Percentiles rank a stretch among this genome's conserved stretches.
These are phyloP conservation scores for Cetradonia linearis DNA, from an alignment of 495 filamentous ascomycete species.

Conservation along the genomic window DNA sequence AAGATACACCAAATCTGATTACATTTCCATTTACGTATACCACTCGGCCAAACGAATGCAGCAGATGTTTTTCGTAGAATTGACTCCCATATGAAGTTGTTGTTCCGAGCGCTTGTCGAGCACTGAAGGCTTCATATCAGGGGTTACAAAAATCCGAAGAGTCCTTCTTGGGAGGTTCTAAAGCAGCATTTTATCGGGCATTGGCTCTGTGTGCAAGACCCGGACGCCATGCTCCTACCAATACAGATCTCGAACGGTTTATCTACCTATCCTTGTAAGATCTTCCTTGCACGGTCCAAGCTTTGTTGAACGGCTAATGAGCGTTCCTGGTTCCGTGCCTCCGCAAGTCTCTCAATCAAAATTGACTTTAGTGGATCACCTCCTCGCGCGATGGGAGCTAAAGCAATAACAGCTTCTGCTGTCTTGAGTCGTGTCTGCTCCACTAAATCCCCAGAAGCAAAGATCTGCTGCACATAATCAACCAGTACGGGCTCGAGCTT, in stretches of 20 bases:
- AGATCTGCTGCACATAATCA: slow-evolving; percentile 16
- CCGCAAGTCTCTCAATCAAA: slow-evolving; percentile 15
- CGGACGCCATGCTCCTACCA: not conserved
- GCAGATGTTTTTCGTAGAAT: too few species aligned
- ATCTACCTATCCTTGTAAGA: not conserved
- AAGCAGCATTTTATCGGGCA: not conserved
- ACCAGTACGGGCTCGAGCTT: slow-evolving; percentile 15
- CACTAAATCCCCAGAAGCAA: slow-evolving; percentile 18
- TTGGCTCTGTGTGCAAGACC: not conserved
- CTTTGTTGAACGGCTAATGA: slow-evolving; percentile 20
- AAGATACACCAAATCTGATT: too few species aligned
- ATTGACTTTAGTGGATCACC: slow-evolving; percentile 4
- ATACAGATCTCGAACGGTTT: not conserved
- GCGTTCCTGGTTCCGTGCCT: slow-evolving; percentile 16
- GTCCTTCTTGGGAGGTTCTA: not conserved
- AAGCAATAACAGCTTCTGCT: slow-evolving; percentile 17
- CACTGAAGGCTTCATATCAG: not conserved
- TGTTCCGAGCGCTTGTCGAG: too few species aligned
- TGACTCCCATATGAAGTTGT: too few species aligned
- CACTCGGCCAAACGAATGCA: too few species aligned
- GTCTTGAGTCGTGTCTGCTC: slow-evolving; percentile 25
- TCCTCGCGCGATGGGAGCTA: slow-evolving; percentile 14
- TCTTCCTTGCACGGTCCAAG: slow-evolving; percentile 18
- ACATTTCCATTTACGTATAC: not conserved
- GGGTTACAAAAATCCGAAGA: not conserved